Evolutionary conservation across 2,329 filamentous ascomycete genomes (phyloP), one percentile per base, ranked within the genome.

Genomic region (Xylariales sp.): DNA sequence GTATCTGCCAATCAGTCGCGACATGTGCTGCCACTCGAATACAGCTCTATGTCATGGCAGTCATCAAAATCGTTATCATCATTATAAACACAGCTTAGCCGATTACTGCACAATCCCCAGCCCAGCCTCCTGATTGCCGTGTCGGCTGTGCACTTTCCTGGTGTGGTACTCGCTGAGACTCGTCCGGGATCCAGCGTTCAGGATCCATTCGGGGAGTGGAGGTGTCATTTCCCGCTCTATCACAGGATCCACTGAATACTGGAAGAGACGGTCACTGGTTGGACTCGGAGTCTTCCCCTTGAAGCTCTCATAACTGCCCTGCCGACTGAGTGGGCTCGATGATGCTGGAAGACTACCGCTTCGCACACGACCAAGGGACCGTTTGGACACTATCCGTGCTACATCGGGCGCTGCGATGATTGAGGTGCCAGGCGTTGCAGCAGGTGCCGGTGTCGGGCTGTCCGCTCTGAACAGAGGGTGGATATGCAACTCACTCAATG

Each of bases 381-480:
- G 69, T 40, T 78, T 72, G 7, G 71, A 67, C 31, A 88, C 76
- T 14, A 84, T 64, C 49, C 82, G 76, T 4, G 80, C 84, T 3
- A 80, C 81, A 29, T 81, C 74, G 1, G 84, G 84, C 3, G 84
- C 81, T 0, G 84, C 86, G 9, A 80, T 69, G 36, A 90, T 82
- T 12, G 82, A 72, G 0, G 86, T 90, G 1, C 84, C 82, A 0
- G 83, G 80, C 0, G 82, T 85, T 2, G 75, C 72, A 5, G 77
- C 63, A 1, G 84, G 78, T 1, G 84, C 80, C 6, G 84, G 83
- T 1, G 70, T 74, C 0, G 82, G 82, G 29, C 80, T 85, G 55
- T 87, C 83, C 5, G 81, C 82, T 45, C 86, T 74, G 66, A 90
- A 89, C 3, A 90, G 71, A 7, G 86, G 86, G 58, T 90, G 86